Evolutionary conservation across 169 alveolate species (phyloP).

Genomic region (Plasmodium adleri): DNA sequence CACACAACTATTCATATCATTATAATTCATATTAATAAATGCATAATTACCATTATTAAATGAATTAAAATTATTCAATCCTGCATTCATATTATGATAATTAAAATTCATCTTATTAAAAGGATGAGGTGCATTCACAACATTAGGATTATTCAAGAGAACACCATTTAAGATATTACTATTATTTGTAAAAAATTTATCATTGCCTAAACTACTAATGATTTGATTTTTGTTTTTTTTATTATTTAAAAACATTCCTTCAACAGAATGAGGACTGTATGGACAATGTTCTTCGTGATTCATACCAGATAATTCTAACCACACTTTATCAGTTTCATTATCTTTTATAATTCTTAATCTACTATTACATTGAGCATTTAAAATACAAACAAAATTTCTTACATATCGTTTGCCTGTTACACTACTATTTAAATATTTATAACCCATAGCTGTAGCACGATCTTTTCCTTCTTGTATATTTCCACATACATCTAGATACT

Average conservation of each 20-base stretch:
- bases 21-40: conserved; percentile 1
- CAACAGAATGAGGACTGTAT: background rate
- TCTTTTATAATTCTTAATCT: conserved; percentile 18
- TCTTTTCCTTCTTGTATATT: conserved; percentile 26
- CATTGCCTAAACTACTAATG: background rate
- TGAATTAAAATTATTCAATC: background rate
- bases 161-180: background rate
- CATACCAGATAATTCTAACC: conserved; percentile 29
- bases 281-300: conserved; percentile 35
- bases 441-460: conserved; percentile 40
- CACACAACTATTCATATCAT: background rate
- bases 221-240: background rate
- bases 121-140: too few relatives aligned
- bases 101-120: too few relatives aligned
- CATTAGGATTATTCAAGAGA: background rate
- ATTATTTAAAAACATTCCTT: background rate
- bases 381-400: conserved; percentile 34
- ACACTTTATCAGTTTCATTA: conserved; percentile 6
- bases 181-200: background rate
- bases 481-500: conserved; percentile 8
- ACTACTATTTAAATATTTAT: conserved; percentile 41
- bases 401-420: conserved; percentile 42
- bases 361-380: conserved; percentile 28
- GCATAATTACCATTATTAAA: background rate
- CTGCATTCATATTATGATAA: too few relatives aligned